These are phyloP conservation scores for Brassica carinata DNA, from an alignment of 345 rosid species.

Conservation along the genomic window DNA sequence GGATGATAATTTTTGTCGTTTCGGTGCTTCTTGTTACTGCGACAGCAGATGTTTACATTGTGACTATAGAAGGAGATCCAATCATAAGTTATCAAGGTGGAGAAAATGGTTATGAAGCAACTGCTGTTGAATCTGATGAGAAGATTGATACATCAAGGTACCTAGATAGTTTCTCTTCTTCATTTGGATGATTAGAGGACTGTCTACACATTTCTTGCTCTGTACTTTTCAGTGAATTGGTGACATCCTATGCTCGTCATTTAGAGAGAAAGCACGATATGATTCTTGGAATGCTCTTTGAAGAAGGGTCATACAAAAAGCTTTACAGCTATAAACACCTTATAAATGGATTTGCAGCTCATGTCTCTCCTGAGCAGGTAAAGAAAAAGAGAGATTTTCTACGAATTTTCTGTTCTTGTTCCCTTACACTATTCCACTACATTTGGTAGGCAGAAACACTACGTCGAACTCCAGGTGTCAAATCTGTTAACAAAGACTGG, in stretches of 20 bases:
- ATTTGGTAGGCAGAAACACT: constrained; percentile 90
- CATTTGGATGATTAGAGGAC: constrained; percentile 5
- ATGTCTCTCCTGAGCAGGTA: constrained; percentile 89
- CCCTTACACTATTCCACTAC: constrained; percentile 48
- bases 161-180: background rate
- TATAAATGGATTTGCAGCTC: constrained; percentile 94
- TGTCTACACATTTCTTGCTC: constrained; percentile 8
- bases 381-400: constrained; percentile 23
- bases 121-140: constrained; percentile 86
- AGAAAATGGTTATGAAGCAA: constrained; percentile 84
- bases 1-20: constrained; percentile 37
- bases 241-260: constrained; percentile 78
- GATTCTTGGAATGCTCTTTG: constrained; percentile 87
- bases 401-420: constrained; percentile 20
- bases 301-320: constrained; percentile 75
- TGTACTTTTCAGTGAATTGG: constrained; percentile 62
- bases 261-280: constrained; percentile 91
- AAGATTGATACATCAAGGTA: constrained; percentile 82
- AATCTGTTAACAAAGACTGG: constrained; percentile 93
- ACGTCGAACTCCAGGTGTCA: constrained; percentile 75
- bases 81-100: constrained; percentile 85
- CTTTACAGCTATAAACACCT: constrained; percentile 96
- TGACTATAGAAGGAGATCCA: constrained; percentile 90
- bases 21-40: constrained; percentile 44
- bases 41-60: constrained; percentile 78